Conservation (phyloP, 2,329 filamentous ascomycete genomes). For the Fusarium sp. region DNA sequence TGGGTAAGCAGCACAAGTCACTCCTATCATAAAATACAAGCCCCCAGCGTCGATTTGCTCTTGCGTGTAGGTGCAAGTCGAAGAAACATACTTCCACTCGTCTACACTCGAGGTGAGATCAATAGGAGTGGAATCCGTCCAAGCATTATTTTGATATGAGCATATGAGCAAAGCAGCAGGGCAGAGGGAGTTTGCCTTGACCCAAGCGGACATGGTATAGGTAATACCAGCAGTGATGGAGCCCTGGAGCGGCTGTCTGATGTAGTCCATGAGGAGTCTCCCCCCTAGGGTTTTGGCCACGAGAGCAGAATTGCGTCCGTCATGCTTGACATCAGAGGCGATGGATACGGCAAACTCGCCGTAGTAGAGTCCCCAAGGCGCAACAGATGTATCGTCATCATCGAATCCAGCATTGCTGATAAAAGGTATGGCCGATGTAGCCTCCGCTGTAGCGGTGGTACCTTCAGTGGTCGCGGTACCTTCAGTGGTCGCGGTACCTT, state of each 20-base stretch:
- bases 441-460: background rate
- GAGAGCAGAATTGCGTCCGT: background rate
- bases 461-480: too few relatives aligned
- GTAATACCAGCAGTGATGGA: background rate
- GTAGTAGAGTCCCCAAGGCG: background rate
- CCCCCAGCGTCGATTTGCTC: background rate
- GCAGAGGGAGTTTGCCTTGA: fast-evolving
- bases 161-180: fast-evolving
- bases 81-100: background rate
- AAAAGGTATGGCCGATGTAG: background rate
- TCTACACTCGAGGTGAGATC: fast-evolving
- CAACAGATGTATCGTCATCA: background rate
- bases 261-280: fast-evolving
- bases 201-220: background rate
- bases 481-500: too few relatives aligned
- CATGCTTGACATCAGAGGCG: background rate
- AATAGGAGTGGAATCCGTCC: too few relatives aligned
- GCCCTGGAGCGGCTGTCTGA: background rate
- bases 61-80: background rate
- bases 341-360: background rate
- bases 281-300: fast-evolving
- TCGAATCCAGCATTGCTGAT: background rate
- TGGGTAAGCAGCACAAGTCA: too few relatives aligned
- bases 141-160: background rate
- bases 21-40: background rate